Conservation (phyloP, 306 rosid genomes). For the Alnus glutinosa region DNA sequence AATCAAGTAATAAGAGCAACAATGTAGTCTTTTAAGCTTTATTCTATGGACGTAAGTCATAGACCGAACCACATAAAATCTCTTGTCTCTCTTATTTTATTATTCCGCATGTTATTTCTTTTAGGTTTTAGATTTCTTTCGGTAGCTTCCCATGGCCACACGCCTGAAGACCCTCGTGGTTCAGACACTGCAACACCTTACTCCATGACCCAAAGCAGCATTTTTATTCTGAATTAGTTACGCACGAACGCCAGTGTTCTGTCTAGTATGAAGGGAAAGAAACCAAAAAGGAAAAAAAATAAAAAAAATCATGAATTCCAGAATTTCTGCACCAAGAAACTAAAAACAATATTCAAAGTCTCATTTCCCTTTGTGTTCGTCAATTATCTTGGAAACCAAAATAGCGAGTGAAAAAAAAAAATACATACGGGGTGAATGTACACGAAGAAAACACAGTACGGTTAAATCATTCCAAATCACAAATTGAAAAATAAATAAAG, state of each 20-base stretch:
- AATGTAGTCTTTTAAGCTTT: too few species aligned
- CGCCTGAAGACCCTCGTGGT: constrained; percentile 50
- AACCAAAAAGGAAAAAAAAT: neutral
- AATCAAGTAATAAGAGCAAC: too few species aligned
- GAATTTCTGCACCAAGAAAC: neutral
- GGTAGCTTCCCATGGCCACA: constrained; percentile 45
- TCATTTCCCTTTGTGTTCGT: neutral
- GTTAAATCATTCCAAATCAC: neutral
- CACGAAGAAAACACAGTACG: neutral
- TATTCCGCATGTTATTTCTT: too few species aligned
- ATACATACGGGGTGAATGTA: neutral
- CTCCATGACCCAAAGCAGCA: constrained; percentile 44
- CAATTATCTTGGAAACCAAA: neutral
- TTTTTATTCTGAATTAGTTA: neutral
- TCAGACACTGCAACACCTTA: constrained; percentile 60
- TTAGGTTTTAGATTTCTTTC: too few species aligned
- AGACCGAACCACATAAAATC: too few species aligned
- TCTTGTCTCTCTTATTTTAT: too few species aligned
- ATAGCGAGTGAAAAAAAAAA: neutral
- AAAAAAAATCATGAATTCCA: neutral
- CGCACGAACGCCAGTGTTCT: neutral
- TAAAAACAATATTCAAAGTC: neutral
- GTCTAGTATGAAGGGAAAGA: neutral
- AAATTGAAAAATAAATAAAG: neutral
- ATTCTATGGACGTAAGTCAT: too few species aligned